A percentile compares a stretch with the other conserved stretches of the same genome.
Evolutionary conservation across 306 rosid species (phyloP).

Genomic region (Arachis hypogaea): DNA sequence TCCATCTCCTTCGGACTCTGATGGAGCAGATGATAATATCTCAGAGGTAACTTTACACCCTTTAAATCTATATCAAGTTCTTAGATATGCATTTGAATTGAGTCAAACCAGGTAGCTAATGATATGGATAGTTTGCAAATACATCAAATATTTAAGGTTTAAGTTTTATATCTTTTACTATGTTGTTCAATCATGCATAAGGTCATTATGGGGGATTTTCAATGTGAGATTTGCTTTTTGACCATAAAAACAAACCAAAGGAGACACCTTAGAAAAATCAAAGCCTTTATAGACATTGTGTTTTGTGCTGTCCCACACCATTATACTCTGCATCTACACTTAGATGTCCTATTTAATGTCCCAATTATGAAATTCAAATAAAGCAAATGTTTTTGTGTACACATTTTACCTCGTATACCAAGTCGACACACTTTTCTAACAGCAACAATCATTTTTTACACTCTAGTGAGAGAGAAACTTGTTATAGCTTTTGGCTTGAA

Average conservation of each 20-base stretch:
- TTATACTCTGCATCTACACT: not conserved
- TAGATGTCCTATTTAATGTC: not conserved
- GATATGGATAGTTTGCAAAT: slow-evolving; percentile 1
- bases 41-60: slow-evolving; percentile 69
- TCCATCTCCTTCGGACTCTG: slow-evolving; percentile 74
- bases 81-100: not conserved
- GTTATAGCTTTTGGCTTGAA: not conserved
- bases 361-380: not conserved
- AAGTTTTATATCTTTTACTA: not conserved
- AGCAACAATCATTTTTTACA: not conserved
- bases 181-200: not conserved
- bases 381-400: too few species aligned
- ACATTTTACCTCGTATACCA: too few species aligned
- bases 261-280: not conserved
- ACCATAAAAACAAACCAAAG: not conserved
- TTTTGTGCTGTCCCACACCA: not conserved
- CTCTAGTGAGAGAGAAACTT: slow-evolving; percentile 4
- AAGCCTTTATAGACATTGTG: not conserved
- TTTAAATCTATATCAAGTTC: not conserved
- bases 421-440: not conserved
- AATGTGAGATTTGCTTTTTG: not conserved
- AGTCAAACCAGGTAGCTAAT: slow-evolving; percentile 1
- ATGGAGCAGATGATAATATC: slow-evolving; percentile 57
- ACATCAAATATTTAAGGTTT: not conserved
- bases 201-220: not conserved